These are phyloP conservation scores for Cladophialophora immunda DNA, from an alignment of 2,329 filamentous ascomycete species.

Conservation along the genomic window DNA sequence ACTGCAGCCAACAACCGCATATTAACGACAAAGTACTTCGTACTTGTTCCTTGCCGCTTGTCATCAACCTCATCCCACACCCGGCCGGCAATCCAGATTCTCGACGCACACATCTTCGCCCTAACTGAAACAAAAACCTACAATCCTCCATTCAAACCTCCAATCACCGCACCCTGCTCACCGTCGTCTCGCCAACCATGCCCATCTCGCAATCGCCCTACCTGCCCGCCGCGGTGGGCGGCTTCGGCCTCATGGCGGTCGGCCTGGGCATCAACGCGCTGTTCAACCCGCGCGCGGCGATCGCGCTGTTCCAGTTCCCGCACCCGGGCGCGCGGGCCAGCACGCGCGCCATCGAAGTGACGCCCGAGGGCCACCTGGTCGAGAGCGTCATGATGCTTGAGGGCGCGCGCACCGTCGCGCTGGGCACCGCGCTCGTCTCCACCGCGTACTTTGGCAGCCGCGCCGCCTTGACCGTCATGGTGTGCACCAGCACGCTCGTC, in stretches of 20 bases:
- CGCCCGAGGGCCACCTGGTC: constrained; percentile 15
- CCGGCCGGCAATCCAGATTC: no score
- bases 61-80: no score
- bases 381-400: constrained; percentile 22
- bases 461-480: constrained; percentile 1
- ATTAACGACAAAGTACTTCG: no score
- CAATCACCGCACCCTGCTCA: background rate
- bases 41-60: no score
- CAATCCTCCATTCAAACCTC: no score
- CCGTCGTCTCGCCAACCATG: background rate
- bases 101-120: no score
- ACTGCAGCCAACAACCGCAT: no score
- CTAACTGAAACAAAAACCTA: no score
- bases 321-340: constrained; percentile 9
- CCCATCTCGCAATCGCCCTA: constrained; percentile 6
- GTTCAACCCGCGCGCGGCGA: constrained; percentile 8
- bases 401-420: constrained; percentile 13
- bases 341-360: constrained; percentile 10
- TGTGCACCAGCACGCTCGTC: constrained; percentile 1
- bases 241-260: constrained; percentile 9
- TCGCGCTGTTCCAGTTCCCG: constrained; percentile 17
- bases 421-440: constrained; percentile 6
- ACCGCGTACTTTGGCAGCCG: constrained; percentile 13
- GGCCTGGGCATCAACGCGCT: constrained; percentile 16
- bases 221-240: background rate